Conservation (phyloP, 495 filamentous ascomycete species). For the Chaetomium cochliodes region DNA sequence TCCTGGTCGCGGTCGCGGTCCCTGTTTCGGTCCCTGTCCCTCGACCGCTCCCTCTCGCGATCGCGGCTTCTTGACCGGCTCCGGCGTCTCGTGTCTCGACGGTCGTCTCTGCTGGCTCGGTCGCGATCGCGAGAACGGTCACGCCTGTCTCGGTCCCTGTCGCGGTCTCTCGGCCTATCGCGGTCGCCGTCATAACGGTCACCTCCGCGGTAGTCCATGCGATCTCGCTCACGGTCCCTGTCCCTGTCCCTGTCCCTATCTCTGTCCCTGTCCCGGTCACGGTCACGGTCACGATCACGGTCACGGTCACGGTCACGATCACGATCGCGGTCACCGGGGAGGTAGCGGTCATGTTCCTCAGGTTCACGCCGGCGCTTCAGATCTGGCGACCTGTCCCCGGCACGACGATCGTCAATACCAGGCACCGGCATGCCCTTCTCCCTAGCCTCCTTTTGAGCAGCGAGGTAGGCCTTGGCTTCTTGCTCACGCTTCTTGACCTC, state of each 20-base stretch:
- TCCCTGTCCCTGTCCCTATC: too few relatives aligned
- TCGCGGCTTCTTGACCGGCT: slow-evolving; percentile 27
- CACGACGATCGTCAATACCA: slow-evolving; percentile 45
- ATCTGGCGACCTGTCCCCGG: slow-evolving; percentile 48
- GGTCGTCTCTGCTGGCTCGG: slow-evolving; percentile 32
- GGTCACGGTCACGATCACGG: slow-evolving; percentile 38
- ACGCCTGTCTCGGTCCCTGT: slow-evolving; percentile 27
- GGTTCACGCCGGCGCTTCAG: slow-evolving; percentile 43
- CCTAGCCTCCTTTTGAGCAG: slow-evolving; percentile 52
- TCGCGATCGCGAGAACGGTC: slow-evolving; percentile 25
- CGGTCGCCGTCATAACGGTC: slow-evolving; percentile 25
- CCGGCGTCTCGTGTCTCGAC: slow-evolving; percentile 24
- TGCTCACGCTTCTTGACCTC: slow-evolving; percentile 57
- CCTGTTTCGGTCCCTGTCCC: slow-evolving; percentile 23
- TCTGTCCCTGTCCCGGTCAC: slow-evolving; percentile 36
- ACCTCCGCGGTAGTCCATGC: slow-evolving; percentile 29
- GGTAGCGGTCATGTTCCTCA: slow-evolving; percentile 47
- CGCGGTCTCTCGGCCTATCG: slow-evolving; percentile 22
- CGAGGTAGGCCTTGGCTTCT: slow-evolving; percentile 58
- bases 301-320: slow-evolving; percentile 44
- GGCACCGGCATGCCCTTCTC: slow-evolving; percentile 52
- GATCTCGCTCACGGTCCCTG: slow-evolving; percentile 33
- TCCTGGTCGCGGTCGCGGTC: slow-evolving; percentile 26
- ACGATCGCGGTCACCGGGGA: slow-evolving; percentile 33
- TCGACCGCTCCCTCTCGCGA: slow-evolving; percentile 16